These are phyloP conservation scores for Fomes fomentarius DNA, from an alignment of 1,284 basidiomycete species.

Conservation along the genomic window DNA sequence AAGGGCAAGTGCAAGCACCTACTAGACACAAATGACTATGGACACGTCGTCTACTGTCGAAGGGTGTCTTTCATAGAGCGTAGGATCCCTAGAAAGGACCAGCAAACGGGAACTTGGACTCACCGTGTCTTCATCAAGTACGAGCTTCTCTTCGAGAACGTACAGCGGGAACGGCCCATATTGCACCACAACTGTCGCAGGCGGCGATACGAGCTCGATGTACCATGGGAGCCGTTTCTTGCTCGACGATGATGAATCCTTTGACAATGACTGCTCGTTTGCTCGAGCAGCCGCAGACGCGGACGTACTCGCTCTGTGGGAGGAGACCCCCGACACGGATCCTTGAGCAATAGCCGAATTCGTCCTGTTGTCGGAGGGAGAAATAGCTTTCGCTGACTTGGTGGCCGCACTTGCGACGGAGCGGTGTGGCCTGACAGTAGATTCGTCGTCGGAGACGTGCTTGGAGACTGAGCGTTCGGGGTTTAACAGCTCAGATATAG, in stretches of 20 bases:
- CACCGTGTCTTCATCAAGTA: constrained; percentile 26
- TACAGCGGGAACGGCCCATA: constrained; percentile 23
- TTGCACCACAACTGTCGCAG: constrained; percentile 13
- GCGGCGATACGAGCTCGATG: constrained; percentile 28
- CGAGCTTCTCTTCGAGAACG: constrained; percentile 19
- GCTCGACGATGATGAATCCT: not conserved
- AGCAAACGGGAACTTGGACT: not conserved
- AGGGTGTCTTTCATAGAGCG: too few relatives aligned
- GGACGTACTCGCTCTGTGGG: not conserved
- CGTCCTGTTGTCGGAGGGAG: not conserved
- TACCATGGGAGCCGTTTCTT: constrained; percentile 26
- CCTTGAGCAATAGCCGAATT: not conserved
- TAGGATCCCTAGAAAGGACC: not conserved
- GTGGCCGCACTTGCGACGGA: not conserved
- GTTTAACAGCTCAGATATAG: not conserved
- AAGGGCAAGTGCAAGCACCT: too few relatives aligned
- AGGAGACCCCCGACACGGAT: not conserved
- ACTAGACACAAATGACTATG: too few relatives aligned
- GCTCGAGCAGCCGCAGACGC: not conserved
- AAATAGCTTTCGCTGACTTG: not conserved
- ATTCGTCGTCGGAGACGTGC: constrained; percentile 18
- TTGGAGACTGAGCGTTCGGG: not conserved
- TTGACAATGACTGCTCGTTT: not conserved
- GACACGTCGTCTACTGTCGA: too few relatives aligned
- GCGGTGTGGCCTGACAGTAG: constrained; percentile 8